A percentile compares a stretch with the other conserved stretches of the same genome.
Conservation (phyloP, 2,329 filamentous ascomycete genomes). For the Septoria petroselini region DNA sequence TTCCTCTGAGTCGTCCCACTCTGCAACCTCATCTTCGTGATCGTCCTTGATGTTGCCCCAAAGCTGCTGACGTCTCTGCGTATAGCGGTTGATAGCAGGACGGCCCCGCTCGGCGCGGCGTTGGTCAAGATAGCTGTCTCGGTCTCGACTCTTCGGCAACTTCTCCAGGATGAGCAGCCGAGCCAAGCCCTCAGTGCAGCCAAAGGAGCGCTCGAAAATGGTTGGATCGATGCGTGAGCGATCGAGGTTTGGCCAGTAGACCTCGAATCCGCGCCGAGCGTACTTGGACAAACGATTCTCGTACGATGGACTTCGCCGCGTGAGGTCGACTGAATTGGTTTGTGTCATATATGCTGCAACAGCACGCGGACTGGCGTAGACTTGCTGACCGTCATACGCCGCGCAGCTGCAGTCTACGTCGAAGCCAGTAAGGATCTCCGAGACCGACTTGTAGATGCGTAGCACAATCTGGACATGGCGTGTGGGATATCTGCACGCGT, state of each 20-base stretch:
- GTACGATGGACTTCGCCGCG: slow-evolving; percentile 77
- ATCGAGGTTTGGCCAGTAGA: slow-evolving; percentile 73
- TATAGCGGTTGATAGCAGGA: slow-evolving; percentile 51
- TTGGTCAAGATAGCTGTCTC: slow-evolving; percentile 68
- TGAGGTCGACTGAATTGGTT: slow-evolving; percentile 74
- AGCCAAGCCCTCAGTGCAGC: slow-evolving; percentile 71
- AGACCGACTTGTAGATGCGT: slow-evolving; percentile 77
- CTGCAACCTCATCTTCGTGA: slow-evolving; percentile 76
- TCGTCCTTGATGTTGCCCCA: slow-evolving; percentile 71
- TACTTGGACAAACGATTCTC: slow-evolving; percentile 86
- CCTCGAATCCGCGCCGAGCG: slow-evolving; percentile 77
- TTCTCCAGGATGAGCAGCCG: slow-evolving; percentile 76
- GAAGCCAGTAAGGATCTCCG: slow-evolving; percentile 82
- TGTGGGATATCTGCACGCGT: slow-evolving; percentile 51
- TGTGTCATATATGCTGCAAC: slow-evolving; percentile 78
- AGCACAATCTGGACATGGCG: slow-evolving; percentile 84
- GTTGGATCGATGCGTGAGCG: slow-evolving; percentile 76
- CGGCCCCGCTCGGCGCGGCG: slow-evolving; percentile 70
- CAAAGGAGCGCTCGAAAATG: slow-evolving; percentile 79
- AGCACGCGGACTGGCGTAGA: slow-evolving; percentile 74
- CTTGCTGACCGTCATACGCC: slow-evolving; percentile 75
- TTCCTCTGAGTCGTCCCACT: slow-evolving; percentile 76
- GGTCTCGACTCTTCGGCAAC: slow-evolving; percentile 64
- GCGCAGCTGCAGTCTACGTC: slow-evolving; percentile 82
- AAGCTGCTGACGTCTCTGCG: slow-evolving; percentile 44